Conservation (phyloP, 2,329 filamentous ascomycete species). For the Cephalotrichum gorgonifer region DNA sequence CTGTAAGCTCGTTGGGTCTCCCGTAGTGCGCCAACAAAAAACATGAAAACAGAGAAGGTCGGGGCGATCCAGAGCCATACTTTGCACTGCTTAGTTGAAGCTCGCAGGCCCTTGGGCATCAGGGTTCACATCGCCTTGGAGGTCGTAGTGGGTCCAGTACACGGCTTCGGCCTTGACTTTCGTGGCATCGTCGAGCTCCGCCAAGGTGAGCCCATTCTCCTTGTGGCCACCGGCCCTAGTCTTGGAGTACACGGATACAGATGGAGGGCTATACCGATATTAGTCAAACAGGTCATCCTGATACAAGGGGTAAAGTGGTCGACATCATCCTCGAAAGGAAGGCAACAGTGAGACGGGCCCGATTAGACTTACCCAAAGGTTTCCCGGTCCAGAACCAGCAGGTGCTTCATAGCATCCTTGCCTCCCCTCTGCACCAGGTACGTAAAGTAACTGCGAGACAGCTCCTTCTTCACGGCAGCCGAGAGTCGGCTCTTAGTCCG, state of each 20-base stretch:
- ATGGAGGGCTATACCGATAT: conserved; percentile 28
- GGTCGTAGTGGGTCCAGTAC: conserved; percentile 43
- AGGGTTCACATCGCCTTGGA: conserved; percentile 33
- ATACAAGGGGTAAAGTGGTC: conserved; percentile 7
- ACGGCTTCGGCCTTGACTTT: conserved; percentile 38
- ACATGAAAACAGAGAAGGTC: no score
- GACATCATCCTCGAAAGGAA: neutral
- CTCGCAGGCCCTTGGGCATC: conserved; percentile 37
- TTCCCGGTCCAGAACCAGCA: conserved; percentile 71
- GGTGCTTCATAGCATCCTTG: conserved; percentile 77
- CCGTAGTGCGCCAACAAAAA: neutral
- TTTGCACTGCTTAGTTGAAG: conserved; percentile 32
- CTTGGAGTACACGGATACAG: conserved; percentile 30
- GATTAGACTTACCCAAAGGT: conserved; percentile 65
- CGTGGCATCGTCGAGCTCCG: conserved; percentile 40
- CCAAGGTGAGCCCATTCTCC: conserved; percentile 30
- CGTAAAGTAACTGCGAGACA: conserved; percentile 68
- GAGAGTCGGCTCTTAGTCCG: conserved; percentile 63
- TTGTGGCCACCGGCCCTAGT: conserved; percentile 25
- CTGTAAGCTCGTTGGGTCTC: neutral
- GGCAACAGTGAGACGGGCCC: neutral
- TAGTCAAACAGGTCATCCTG: neutral
- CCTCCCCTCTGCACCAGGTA: conserved; percentile 77
- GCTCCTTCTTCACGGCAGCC: conserved; percentile 56
- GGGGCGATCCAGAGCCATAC: no score